Base-by-base conservation (phyloP, 768 basidiomycete species). In the Tylopilus sp. region DNA sequence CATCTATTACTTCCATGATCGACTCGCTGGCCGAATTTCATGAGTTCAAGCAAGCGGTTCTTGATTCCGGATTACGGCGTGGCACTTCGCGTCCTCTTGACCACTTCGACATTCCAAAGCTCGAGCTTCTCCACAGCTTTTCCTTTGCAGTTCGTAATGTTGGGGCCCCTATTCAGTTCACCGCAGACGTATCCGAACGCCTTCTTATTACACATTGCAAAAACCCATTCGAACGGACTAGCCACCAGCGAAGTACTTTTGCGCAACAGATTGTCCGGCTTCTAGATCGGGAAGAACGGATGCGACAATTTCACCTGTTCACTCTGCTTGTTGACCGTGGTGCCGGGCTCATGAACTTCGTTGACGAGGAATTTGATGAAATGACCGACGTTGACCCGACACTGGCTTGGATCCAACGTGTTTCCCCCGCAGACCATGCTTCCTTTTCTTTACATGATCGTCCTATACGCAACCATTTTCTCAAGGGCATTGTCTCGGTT, bases 1-100 rank as follows among this genome's bases (percentile, higher is more conserved):
- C 26, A 0, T 56, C 62, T 0, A 61, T 69, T 9, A 2, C 8
- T 0, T 12, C 34, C 1, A 41, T 71, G 31, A 9, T 41, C 17
- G 11, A 7, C 1, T n/a, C 25, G 26, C 26, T 42, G 3, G 5
- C 25, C 2, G 16, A 42, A 17, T 42, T 42, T 28, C 41, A 42
- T 9, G 16, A 3, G 3, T 17, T 2, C 25, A 42, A 42, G 26
- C 24, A 42, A 1, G 41, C 41, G 2, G 11, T 42, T 17, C 14
- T 42, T n/a, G 41, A 42, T 3, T 24, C 41, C 3, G 24, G 24
- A 6, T 12, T 25, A 25, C 13, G 24, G 4, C 40, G 24, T 25
- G 40, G 40, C 13, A 25, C 40, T 13, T 9, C 25, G 10, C 25
- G 24, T 3, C 25, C 14, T n/a, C 14, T 17, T 7, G 22, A 42